Base-by-base conservation (phyloP, 1,139 yeast genomes). In the Pichia sp. region DNA sequence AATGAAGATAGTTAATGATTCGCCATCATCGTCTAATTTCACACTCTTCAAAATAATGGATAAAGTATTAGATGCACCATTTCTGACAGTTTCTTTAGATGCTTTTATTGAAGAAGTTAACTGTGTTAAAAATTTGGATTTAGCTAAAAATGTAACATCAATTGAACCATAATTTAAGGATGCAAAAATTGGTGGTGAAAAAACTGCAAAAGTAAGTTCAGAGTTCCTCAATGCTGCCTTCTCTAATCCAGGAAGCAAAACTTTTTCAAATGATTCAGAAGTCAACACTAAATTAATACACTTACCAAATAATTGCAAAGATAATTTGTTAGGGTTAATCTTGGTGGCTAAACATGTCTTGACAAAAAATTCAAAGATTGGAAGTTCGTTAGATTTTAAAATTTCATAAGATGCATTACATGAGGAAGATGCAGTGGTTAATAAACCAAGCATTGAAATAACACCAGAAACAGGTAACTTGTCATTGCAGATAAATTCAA, bases 191-290 rank as follows among this genome's bases (percentile, higher is more conserved):
- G 68, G 63, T 0, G 82, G 80, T 18, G 77, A 56, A 14, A 80
- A 62, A 26, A 66, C 54, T 7, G 72, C 70, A 49, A 85, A 73
- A 0, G 87, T 74, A 28, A 69, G 63, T 57, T 88, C 97, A 0
- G 96, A 84, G 3, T 95, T 78, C 59, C 96, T 75, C 54, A 91
- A 68, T 38, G 83, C 70, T 1, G 93, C 75, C 57, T 85, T 88
- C 51, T 86, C 91, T 38, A 89, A 57, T 15, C 73, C 68, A 3
- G 94, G 87, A 9, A 80, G 57, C 15, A 87, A 50, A 4, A 53
- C 42, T 0, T 58, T 51, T 14, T 58, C 61, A 42, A 83, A 68
- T 13, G 69, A 68, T 1, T 66, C 69, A n/a, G 61, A 57, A 5
- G 64, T 54, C 6, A 80, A 57, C 46, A 70, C 68, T 14, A 68